Evolutionary conservation across 1,284 basidiomycete species (phyloP), one percentile per base, ranked within the genome.

Genomic region (Trichosporon faecale): DNA sequence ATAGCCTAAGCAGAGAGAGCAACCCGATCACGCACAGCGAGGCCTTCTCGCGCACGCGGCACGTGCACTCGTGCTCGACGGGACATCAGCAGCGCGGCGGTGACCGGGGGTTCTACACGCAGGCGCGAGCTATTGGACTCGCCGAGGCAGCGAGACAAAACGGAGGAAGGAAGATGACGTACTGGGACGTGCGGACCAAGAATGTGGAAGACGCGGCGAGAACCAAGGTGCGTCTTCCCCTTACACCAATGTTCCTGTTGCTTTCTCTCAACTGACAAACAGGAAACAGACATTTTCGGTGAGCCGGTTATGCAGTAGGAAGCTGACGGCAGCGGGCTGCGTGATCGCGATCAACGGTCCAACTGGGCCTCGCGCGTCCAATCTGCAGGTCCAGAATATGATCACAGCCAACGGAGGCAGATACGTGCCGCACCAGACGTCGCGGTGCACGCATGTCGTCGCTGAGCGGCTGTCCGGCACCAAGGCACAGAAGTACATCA

Each of bases 281-380:
- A 66, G 66, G 57, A 66, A n/a, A 40, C 66, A 9, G 33, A 60
- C 18, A 25, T 66, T 9, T 40, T 66, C 7, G 31, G 66, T 66
- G 35, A 11, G 57, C 27, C n/a, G n/a, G n/a, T n/a, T 60, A 37
- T 35, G 0, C 35, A 35, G 31, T 11, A 25, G 12, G 23, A 16
- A 61, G 61, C 70, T 69, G 18, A 72, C 55, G 5, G 29, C 63
- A 77, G 76, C 75, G 14, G 83, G 82, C 9, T 80, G 81, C 66
- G 72, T 80, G 4, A 78, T 84, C 40, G 82, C 82, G 25, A 76
- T 84, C 67, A 84, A 83, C 70, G 83, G 83, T n/a, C 80, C 80
- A 4, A 81, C 81, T 0, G 82, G 82, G 2, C 78, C 80, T 0
- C 75, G 73, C 46, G 73, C 82, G 16, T 83, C 82, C 16, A 83